A percentile compares a stretch with the other conserved stretches of the same genome.
Conservation (phyloP, 2,329 filamentous ascomycete species). For the Endocalyx cinctus region DNA sequence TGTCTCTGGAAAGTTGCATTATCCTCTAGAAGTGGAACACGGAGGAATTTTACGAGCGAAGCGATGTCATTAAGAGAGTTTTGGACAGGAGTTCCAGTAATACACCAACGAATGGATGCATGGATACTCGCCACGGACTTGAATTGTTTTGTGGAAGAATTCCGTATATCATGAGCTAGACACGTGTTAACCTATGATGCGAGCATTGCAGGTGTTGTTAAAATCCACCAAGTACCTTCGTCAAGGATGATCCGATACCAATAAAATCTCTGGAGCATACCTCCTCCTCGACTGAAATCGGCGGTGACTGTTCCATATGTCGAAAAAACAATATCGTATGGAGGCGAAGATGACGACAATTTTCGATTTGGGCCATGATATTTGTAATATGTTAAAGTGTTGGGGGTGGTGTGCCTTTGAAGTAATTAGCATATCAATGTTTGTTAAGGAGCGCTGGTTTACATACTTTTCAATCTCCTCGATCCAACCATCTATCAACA, state of each 20-base stretch:
- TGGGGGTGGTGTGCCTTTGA: slow-evolving; percentile 9
- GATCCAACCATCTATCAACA: slow-evolving; percentile 13
- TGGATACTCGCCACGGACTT: slow-evolving; percentile 13
- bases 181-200: too few species aligned
- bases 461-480: slow-evolving; percentile 13
- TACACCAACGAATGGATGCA: slow-evolving; percentile 15
- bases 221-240: slow-evolving; percentile 12
- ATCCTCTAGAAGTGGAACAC: slow-evolving; percentile 12
- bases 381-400: slow-evolving; percentile 11
- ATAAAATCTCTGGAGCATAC: slow-evolving; percentile 8
- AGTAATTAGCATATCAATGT: not conserved
- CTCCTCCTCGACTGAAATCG: slow-evolving; percentile 11
- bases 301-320: slow-evolving; percentile 16
- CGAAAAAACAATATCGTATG: slow-evolving; percentile 13
- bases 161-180: slow-evolving; percentile 13
- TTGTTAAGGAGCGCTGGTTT: too few species aligned
- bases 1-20: slow-evolving; percentile 9
- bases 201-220: too few species aligned
- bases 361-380: slow-evolving; percentile 12
- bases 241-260: slow-evolving; percentile 16
- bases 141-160: slow-evolving; percentile 17
- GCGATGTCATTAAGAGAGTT: slow-evolving; percentile 16
- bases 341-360: slow-evolving; percentile 6
- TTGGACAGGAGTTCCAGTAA: slow-evolving; percentile 19
- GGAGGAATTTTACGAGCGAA: slow-evolving; percentile 14